Percentiles rank a stretch among this genome's conserved stretches.
These are phyloP conservation scores for Coniella lustricola DNA, from an alignment of 2,329 filamentous ascomycete genomes.

Conservation along the genomic window DNA sequence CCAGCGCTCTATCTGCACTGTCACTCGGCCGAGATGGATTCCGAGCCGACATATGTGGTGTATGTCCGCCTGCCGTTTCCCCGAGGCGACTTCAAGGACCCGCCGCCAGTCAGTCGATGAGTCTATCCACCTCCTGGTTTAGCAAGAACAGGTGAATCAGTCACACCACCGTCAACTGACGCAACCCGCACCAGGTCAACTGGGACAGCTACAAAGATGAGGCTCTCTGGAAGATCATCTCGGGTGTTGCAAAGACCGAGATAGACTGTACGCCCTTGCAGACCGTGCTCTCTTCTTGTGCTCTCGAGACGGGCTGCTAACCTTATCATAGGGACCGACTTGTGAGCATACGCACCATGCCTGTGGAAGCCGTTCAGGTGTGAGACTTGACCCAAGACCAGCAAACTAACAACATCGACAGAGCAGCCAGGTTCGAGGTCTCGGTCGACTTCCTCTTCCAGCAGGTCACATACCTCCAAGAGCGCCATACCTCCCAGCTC, in stretches of 20 bases:
- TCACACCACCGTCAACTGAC: not conserved
- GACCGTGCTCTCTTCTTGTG: not conserved
- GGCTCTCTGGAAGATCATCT: constrained; percentile 83
- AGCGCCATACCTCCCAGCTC: constrained; percentile 79
- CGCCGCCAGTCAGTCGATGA: constrained; percentile 60
- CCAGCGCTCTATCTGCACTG: too few species aligned
- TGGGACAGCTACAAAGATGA: constrained; percentile 88
- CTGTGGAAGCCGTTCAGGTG: constrained; percentile 9
- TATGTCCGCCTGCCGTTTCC: constrained; percentile 87
- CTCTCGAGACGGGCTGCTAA: not conserved
- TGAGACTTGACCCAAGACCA: constrained; percentile 7
- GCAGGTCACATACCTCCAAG: constrained; percentile 89
- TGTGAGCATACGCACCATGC: constrained; percentile 46
- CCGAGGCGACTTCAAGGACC: constrained; percentile 82
- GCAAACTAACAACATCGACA: constrained; percentile 25
- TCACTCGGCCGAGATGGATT: constrained; percentile 14
- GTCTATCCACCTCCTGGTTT: not conserved
- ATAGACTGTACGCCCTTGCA: constrained; percentile 64
- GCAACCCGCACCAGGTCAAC: constrained; percentile 53
- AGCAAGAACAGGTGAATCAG: not conserved
- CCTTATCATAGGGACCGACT: constrained; percentile 59
- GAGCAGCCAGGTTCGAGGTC: constrained; percentile 73
- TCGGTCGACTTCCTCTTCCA: constrained; percentile 83
- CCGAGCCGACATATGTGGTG: constrained; percentile 61
- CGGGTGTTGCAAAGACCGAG: constrained; percentile 71